A percentile compares a stretch with the other conserved stretches of the same genome.
These are phyloP conservation scores for Microdochium bolleyi DNA, from an alignment of 2,329 filamentous ascomycete species.

Conservation along the genomic window DNA sequence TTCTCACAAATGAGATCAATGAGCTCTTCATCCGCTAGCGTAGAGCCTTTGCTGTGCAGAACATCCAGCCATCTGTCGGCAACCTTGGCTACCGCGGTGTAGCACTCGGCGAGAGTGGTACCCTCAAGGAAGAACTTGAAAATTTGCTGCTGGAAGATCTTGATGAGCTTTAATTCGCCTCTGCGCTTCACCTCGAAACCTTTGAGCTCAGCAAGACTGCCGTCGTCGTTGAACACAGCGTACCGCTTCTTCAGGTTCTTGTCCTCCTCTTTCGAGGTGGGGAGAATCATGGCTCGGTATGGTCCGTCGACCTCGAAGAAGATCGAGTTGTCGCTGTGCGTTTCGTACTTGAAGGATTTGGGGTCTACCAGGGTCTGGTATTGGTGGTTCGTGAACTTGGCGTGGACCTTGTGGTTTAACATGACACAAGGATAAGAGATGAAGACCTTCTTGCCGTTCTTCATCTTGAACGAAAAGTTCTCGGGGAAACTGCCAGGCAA, in stretches of 20 bases:
- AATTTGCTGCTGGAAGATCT: conserved; percentile 98
- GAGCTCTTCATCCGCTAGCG: conserved; percentile 89
- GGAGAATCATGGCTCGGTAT: conserved; percentile 94
- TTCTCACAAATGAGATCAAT: conserved; percentile 99
- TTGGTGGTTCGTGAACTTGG: conserved; percentile 91
- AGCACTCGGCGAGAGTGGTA: conserved; percentile 78
- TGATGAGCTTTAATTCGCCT: conserved; percentile 98
- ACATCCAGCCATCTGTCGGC: conserved; percentile 97
- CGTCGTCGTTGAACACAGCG: conserved; percentile 97
- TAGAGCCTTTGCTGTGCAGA: conserved; percentile 77
- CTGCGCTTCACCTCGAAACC: conserved; percentile 96
- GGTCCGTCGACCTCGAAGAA: conserved; percentile 99
- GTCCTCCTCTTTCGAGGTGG: conserved; percentile 96
- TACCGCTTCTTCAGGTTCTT: conserved; percentile 99
- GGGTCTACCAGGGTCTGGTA: conserved; percentile 85
- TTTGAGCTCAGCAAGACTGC: conserved; percentile 89
- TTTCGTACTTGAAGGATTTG: conserved; percentile 81
- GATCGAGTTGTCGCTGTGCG: conserved; percentile 96
- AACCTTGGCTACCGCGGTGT: conserved; percentile 84
- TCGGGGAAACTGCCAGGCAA: conserved; percentile 92
- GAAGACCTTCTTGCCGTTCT: conserved; percentile 91
- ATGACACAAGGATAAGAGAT: conserved; percentile 98
- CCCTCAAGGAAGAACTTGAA: conserved; percentile 99
- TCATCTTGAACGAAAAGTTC: conserved; percentile 89
- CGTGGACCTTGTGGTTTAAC: conserved; percentile 96